These are phyloP conservation scores for Leccinum pellstonianum DNA, from an alignment of 768 basidiomycete species.

Conservation along the genomic window DNA sequence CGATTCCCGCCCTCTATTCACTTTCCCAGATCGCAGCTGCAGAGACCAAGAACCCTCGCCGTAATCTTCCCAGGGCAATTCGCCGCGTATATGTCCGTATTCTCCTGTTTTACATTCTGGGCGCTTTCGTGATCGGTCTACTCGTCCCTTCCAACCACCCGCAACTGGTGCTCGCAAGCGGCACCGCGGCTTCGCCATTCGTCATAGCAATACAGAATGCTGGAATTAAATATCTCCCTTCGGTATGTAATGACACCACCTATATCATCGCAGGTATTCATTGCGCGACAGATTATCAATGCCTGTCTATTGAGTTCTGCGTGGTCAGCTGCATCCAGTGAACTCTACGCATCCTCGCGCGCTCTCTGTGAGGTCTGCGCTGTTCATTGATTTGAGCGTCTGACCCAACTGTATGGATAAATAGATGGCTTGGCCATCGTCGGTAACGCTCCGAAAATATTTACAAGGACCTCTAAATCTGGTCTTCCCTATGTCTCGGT, in stretches of 20 bases:
- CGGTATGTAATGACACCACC: background rate
- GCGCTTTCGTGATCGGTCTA: background rate
- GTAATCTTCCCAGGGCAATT: background rate
- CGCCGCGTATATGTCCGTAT: background rate
- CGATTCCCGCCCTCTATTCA: background rate
- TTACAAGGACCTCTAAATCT: conserved; percentile 60
- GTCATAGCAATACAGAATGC: background rate
- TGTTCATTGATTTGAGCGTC: background rate
- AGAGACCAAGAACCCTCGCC: background rate
- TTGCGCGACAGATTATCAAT: background rate
- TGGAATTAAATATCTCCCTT: background rate
- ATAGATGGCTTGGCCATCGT: conserved; percentile 76
- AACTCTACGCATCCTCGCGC: conserved; percentile 57
- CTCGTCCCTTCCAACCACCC: background rate
- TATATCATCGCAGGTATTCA: background rate
- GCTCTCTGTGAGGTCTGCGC: conserved; percentile 62
- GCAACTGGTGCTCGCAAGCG: background rate
- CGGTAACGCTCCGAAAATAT: conserved; percentile 82
- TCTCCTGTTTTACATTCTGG: background rate
- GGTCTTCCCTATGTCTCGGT: conserved; percentile 81
- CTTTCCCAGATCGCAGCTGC: background rate
- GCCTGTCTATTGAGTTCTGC: background rate
- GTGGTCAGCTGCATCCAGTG: background rate
- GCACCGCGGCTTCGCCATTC: background rate
- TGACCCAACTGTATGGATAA: conserved; percentile 2